Evolutionary conservation across 2,329 filamentous ascomycete species (phyloP).

Genomic region (Colletotrichum sublineola): DNA sequence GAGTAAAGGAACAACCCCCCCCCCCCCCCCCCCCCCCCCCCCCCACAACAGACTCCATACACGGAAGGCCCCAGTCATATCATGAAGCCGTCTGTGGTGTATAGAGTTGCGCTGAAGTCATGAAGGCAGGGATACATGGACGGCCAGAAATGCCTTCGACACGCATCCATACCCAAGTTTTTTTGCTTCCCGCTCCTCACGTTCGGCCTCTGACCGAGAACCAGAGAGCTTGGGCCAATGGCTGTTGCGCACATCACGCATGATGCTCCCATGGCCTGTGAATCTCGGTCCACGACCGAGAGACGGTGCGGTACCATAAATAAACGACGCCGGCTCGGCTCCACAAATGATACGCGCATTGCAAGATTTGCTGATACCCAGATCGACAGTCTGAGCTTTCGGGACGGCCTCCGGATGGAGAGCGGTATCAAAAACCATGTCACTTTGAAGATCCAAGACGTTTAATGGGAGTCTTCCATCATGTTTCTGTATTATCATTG

Average conservation of each 20-base stretch:
- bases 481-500: neutral
- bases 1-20: neutral
- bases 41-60: neutral
- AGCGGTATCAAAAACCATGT: neutral
- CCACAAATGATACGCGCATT: neutral
- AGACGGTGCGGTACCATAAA: neutral
- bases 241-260: neutral
- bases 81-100: neutral
- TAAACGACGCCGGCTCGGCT: neutral
- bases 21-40: neutral
- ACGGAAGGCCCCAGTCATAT: neutral
- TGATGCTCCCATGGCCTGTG: no score
- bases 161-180: neutral
- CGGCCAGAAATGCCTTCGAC: neutral
- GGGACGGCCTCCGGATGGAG: neutral
- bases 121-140: neutral
- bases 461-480: neutral
- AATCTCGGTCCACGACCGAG: neutral
- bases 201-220: slow-evolving; percentile 1
- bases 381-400: neutral
- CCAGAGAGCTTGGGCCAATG: neutral
- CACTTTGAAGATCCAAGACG: neutral
- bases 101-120: neutral
- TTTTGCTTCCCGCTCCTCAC: neutral
- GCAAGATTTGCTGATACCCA: neutral